These are phyloP conservation scores for Apiospora arundinis DNA, from an alignment of 2,329 filamentous ascomycete species.

Conservation along the genomic window DNA sequence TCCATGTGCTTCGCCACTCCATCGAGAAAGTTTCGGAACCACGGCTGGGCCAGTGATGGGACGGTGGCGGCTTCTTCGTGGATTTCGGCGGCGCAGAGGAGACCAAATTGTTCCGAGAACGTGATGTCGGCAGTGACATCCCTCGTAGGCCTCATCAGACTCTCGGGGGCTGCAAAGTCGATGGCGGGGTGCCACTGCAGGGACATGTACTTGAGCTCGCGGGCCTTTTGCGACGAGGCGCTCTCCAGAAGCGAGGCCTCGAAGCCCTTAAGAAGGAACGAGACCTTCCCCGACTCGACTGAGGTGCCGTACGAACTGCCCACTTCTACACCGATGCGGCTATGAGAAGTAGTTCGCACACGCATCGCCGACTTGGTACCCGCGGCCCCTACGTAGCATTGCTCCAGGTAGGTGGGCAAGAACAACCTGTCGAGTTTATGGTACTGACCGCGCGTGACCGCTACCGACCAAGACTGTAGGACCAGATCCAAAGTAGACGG, in stretches of 20 bases:
- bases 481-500: slow-evolving; percentile 26
- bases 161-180: slow-evolving; percentile 9
- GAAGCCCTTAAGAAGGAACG: slow-evolving; percentile 20
- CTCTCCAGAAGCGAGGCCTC: slow-evolving; percentile 14
- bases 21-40: slow-evolving; percentile 16
- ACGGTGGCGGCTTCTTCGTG: slow-evolving; percentile 18
- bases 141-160: too few species aligned
- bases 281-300: background rate
- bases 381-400: too few species aligned
- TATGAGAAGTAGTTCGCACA: too few species aligned
- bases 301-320: too few species aligned
- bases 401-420: too few species aligned
- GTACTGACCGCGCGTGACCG: background rate
- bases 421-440: too few species aligned
- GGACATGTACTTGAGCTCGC: slow-evolving; percentile 8
- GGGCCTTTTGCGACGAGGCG: background rate
- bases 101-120: slow-evolving; percentile 15
- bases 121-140: slow-evolving; percentile 13
- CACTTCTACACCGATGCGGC: too few species aligned
- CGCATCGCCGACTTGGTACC: too few species aligned
- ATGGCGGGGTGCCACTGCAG: slow-evolving; percentile 20
- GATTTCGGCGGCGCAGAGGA: slow-evolving; percentile 21
- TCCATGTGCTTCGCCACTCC: slow-evolving; percentile 20
- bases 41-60: slow-evolving; percentile 21
- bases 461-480: slow-evolving; percentile 23